Percentiles rank a stretch among this genome's conserved stretches.
Evolutionary conservation across 148 eudicot species (phyloP).

Genomic region (Chenopodium formosanum): DNA sequence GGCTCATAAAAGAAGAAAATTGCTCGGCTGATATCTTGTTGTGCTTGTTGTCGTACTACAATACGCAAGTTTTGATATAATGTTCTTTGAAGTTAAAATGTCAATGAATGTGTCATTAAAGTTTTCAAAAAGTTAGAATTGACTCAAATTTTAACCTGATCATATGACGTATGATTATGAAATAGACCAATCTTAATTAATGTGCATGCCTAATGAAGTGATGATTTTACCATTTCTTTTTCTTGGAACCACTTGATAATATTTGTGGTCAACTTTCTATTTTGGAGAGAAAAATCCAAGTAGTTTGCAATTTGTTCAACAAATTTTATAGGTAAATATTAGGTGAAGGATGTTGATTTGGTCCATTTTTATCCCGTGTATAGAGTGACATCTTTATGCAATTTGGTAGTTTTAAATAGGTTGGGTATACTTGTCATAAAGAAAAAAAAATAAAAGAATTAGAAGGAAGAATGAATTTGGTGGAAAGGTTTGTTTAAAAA

Average conservation of each 20-base stretch:
- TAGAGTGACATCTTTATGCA: conserved; percentile 4
- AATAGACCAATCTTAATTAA: not conserved
- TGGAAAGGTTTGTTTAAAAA: not conserved
- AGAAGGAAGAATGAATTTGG: not conserved
- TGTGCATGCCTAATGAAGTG: not conserved
- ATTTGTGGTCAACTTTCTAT: not conserved
- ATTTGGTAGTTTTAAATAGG: conserved; percentile 2
- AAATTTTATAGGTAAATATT: conserved; percentile 5
- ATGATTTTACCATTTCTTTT: not conserved
- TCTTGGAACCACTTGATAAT: not conserved
- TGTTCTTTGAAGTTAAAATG: not conserved
- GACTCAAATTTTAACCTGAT: not conserved
- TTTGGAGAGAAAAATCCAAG: not conserved
- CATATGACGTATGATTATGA: not conserved
- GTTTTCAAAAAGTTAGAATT: not conserved
- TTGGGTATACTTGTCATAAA: not conserved
- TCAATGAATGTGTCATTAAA: not conserved
- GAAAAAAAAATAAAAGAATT: no score
- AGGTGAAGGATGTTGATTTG: conserved; percentile 7
- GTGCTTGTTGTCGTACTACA: not conserved
- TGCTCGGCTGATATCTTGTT: not conserved
- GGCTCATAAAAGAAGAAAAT: not conserved
- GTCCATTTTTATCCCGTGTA: conserved; percentile 1
- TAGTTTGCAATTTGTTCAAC: not conserved
- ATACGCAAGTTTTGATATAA: not conserved